A percentile compares a stretch with the other conserved stretches of the same genome.
Conservation (phyloP, 2,329 filamentous ascomycete species). For the Fusarium pininemorale region DNA sequence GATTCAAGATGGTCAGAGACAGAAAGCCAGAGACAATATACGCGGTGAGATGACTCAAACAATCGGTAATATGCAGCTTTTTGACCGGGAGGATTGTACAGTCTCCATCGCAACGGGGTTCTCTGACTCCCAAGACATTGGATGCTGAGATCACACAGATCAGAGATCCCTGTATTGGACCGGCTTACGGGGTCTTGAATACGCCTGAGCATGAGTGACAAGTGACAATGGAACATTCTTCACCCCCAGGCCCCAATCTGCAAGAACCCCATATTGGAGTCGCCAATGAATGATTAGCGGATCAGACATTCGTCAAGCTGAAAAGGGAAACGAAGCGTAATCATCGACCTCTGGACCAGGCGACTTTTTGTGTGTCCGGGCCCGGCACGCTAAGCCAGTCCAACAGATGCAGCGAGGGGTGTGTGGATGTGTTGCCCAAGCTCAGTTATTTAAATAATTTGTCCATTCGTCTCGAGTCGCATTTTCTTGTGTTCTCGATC, state of each 20-base stretch:
- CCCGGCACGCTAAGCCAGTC: neutral
- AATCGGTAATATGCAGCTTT: neutral
- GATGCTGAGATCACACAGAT: neutral
- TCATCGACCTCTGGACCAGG: neutral
- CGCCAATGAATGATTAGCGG: slow-evolving; percentile 4
- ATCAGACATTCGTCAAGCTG: slow-evolving; percentile 17
- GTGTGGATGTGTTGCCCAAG: slow-evolving; percentile 9
- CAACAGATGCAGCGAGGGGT: slow-evolving; percentile 8
- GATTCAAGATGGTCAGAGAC: neutral
- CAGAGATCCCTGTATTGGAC: neutral
- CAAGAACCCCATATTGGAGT: neutral
- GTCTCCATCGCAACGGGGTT: neutral
- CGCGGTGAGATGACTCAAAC: slow-evolving; percentile 30
- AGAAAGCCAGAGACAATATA: slow-evolving; percentile 6
- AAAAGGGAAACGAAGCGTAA: slow-evolving; percentile 6
- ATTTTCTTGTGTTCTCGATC: slow-evolving; percentile 11
- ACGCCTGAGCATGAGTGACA: neutral
- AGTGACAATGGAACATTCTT: neutral
- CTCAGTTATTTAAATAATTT: slow-evolving; percentile 26
- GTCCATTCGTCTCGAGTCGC: slow-evolving; percentile 17
- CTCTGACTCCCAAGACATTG: neutral
- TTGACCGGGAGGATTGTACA: neutral
- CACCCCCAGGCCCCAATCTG: neutral
- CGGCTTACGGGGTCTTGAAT: neutral
- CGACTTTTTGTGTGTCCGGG: slow-evolving; percentile 34